Evolutionary conservation across 1,139 yeast genomes (phyloP), one percentile per base, ranked within the genome.

Genomic region (Zygosaccharomyces sapae): DNA sequence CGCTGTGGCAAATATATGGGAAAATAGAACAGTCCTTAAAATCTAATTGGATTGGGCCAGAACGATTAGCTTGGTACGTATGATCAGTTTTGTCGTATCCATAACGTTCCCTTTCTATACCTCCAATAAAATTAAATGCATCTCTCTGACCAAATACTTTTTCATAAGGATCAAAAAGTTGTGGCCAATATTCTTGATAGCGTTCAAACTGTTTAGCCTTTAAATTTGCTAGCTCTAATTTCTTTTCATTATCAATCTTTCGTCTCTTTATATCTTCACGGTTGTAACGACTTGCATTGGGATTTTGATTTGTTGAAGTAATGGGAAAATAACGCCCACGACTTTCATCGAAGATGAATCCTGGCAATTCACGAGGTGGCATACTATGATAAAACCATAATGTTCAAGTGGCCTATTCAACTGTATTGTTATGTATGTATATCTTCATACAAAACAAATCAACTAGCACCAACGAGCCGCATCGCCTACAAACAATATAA

Each of bases 301-400:
- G 37, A 5, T 45, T 29, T 36, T 40, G 25, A 5, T 41, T 20
- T 12, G 36, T 34, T 6, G 48, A 27, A 10, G 54, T 50, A 10
- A 75, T 66, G 46, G 72, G 74, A 63, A 77, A 77, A 57, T 77
- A 77, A 47, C 72, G 65, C 19, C 67, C 68, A 45, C 66, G 68
- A 38, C 57, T 68, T 36, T 63, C 67, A 57, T 77, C 81, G 55
- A 58, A 77, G 56, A 72, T 72, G 49, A 67, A 75, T 2, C 81
- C 81, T 3, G 81, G 80, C 31, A 76, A 63, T 13, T 61, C 52
- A 10, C 53, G 53, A 27, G 50, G 45, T 5, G 29, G n/a, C 30
- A n/a, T 20, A 5, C 29, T 27, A 12, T 9, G 31, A 27, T 27
- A 9, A 4, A 5, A 10, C n/a, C 31, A 27, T 27, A 10, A 4